A percentile compares a stretch with the other conserved stretches of the same genome.
Evolutionary conservation across 2,329 filamentous ascomycete species (phyloP).

Genomic region (Ophiostoma piceae): DNA sequence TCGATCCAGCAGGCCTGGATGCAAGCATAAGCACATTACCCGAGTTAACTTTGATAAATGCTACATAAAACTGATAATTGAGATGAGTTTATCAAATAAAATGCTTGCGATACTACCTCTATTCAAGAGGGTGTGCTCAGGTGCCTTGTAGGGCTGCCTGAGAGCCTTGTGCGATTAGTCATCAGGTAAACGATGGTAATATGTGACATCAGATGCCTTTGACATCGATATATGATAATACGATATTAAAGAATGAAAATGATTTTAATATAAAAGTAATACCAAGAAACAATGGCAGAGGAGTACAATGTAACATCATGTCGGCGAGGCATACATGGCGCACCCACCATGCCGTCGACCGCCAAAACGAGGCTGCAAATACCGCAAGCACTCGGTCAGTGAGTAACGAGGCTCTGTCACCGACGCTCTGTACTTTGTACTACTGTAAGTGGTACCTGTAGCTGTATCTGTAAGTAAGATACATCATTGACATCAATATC

Average conservation of each 20-base stretch:
- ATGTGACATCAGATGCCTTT: not conserved
- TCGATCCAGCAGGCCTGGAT: no score
- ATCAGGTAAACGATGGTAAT: not conserved
- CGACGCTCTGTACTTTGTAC: not conserved
- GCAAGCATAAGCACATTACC: no score
- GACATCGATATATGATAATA: not conserved
- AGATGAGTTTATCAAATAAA: no score
- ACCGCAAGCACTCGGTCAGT: not conserved
- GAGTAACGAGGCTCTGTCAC: not conserved
- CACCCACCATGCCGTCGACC: not conserved
- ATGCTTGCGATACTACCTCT: not conserved
- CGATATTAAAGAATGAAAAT: no score
- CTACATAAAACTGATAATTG: no score
- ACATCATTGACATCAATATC: no score
- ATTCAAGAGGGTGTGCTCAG: not conserved
- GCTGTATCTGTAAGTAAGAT: no score
- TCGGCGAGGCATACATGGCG: not conserved
- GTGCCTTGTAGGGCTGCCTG: not conserved
- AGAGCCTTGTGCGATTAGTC: not conserved
- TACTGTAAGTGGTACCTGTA: not conserved
- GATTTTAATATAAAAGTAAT: no score
- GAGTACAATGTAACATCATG: not conserved
- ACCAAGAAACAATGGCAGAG: not conserved
- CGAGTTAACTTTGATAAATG: no score
- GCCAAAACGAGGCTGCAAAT: conserved; percentile 8